Evolutionary conservation across 2,329 filamentous ascomycete species (phyloP), one percentile per base, ranked within the genome.

Genomic region (Tolypocladium endophyticum): DNA sequence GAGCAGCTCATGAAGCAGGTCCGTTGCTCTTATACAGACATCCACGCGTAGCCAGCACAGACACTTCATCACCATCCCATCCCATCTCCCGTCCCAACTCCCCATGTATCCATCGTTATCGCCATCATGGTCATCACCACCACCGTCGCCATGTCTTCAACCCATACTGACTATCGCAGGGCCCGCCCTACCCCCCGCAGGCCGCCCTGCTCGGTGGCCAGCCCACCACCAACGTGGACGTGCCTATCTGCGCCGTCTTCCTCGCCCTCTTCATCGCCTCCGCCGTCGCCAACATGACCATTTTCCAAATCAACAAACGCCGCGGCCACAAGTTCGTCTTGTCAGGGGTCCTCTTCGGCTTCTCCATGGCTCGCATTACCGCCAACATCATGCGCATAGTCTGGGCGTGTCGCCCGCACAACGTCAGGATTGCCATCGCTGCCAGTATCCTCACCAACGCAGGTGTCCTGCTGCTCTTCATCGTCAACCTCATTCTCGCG

Each of bases 401-500:
- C 59, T 85, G 80, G 81, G 78, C 80, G 30, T 73, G 72, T 45
- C 64, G 73, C 39, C 76, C 77, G 0, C 63, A 53, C 58, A 71
- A 76, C 65, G 61, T 73, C 57, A 65, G 70, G 59, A 64, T 84
- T 59, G 77, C 76, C 66, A 80, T 85, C 61, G 84, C 87, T 9
- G 83, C 88, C 4, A 79, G 79, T 64, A 82, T 94, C 68, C 86
- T 94, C 66, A 83, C 90, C 60, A 83, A 86, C 53, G 86, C 88
- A 0, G 90, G 90, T 50, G 85, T 92, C 20, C 70, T 95, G 39
- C 72, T 95, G 9, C 76, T 95, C 33, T 93, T 89, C 72, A 74
- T 93, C 66, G 76, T 91, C 72, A 94, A 96, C 74, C 74, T 95
- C 50, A 75, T 94, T 67, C 89, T 92, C 69, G 75, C 87, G 0